Conservation (phyloP, 257 asterid genomes). For the Salvia rosmarinus region DNA sequence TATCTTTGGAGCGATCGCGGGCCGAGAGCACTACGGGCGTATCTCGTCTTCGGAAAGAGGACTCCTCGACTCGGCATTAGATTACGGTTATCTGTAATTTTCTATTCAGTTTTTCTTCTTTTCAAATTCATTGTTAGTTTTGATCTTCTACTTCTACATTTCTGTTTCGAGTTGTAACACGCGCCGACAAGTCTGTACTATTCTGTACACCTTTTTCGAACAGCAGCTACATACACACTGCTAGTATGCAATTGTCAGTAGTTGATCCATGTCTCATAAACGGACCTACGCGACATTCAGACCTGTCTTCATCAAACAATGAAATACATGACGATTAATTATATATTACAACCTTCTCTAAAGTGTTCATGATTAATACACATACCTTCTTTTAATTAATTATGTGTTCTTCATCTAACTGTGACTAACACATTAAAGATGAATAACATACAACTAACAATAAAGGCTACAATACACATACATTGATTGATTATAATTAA, state of each 20-base stretch:
- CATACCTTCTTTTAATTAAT: background rate
- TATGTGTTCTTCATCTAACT: constrained; percentile 18
- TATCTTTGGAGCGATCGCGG: no score
- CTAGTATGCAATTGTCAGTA: constrained; percentile 14
- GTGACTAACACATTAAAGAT: constrained; percentile 25
- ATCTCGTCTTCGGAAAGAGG: no score
- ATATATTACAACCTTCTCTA: background rate
- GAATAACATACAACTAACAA: background rate
- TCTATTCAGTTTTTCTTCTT: no score
- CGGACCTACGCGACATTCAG: background rate
- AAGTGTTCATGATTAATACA: constrained; percentile 23
- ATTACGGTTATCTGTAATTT: no score
- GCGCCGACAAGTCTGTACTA: no score
- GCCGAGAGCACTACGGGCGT: no score
- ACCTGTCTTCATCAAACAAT: constrained; percentile 22
- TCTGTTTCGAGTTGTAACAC: no score
- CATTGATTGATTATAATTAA: constrained; percentile 12
- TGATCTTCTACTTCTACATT: no score
- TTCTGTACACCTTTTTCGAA: no score
- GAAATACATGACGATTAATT: background rate
- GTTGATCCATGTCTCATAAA: constrained; percentile 26
- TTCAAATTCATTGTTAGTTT: no score
- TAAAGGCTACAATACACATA: constrained; percentile 23
- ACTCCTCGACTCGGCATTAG: no score
- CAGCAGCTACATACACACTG: constrained; percentile 21